Conservation (phyloP, 768 basidiomycete species). For the Xanthoconium purpureum region DNA sequence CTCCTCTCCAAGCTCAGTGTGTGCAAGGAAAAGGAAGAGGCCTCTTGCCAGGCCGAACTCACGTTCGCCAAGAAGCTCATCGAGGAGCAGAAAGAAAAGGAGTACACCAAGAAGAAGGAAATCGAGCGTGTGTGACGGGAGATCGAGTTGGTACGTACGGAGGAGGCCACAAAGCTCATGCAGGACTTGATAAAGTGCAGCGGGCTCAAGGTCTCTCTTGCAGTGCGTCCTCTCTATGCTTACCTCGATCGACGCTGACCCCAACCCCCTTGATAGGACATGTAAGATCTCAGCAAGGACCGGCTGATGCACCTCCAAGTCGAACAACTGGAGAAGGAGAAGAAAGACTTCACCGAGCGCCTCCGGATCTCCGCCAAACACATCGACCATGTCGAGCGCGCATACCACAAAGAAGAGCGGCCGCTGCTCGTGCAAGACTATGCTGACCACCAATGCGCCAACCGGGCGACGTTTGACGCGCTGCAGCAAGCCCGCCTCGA, state of each 20-base stretch:
- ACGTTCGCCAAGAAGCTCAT: conserved; percentile 66
- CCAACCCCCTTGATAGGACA: conserved; percentile 45
- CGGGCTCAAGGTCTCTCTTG: conserved; percentile 66
- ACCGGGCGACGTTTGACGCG: conserved; percentile 65
- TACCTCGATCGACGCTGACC: not conserved
- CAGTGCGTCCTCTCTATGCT: conserved; percentile 41
- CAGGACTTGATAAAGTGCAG: conserved; percentile 79
- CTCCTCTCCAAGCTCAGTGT: conserved; percentile 79
- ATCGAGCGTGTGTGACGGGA: conserved; percentile 75
- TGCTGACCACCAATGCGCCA: conserved; percentile 74
- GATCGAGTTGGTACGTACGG: conserved; percentile 53
- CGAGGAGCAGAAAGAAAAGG: conserved; percentile 55
- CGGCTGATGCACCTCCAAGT: conserved; percentile 88
- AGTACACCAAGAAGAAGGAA: conserved; percentile 63
- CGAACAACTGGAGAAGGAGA: conserved; percentile 95
- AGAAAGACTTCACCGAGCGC: conserved; percentile 78
- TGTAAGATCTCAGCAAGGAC: conserved; percentile 83
- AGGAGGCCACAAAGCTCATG: conserved; percentile 86
- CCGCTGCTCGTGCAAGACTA: conserved; percentile 86
- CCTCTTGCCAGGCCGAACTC: conserved; percentile 70
- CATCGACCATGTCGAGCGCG: conserved; percentile 93
- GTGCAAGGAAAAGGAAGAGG: conserved; percentile 87
- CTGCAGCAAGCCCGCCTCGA: conserved; percentile 59
- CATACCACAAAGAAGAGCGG: conserved; percentile 89
- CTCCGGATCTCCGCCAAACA: conserved; percentile 83